phyloP scores from a whole-genome alignment of 2,329 filamentous ascomycete species.

The Amauroascus verrucosus region DNA sequence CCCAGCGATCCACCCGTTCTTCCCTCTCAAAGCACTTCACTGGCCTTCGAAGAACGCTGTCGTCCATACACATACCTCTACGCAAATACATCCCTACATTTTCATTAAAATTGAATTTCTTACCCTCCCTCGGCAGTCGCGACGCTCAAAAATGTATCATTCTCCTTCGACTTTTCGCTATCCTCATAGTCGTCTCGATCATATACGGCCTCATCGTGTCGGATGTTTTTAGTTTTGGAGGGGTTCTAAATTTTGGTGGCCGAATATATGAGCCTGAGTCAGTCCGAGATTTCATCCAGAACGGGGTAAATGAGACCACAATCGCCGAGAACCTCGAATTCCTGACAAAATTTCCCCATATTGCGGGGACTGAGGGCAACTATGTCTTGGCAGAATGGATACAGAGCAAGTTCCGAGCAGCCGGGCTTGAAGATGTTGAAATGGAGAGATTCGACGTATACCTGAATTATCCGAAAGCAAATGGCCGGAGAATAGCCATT shows the following conservation, averaged over 20 bases:
- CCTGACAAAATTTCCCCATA: conserved; percentile 73
- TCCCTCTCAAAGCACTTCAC: conserved; percentile 47
- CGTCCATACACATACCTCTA: conserved; percentile 44
- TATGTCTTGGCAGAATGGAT: conserved; percentile 78
- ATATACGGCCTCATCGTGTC: conserved; percentile 79
- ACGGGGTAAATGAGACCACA: conserved; percentile 56
- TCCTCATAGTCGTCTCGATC: conserved; percentile 64
- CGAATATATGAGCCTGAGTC: conserved; percentile 76
- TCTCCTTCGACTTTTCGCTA: conserved; percentile 60
- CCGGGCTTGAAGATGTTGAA: conserved; percentile 62
- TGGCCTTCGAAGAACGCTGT: conserved; percentile 48
- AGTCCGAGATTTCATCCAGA: conserved; percentile 64
- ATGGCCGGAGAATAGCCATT: conserved; percentile 71
- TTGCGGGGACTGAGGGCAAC: conserved; percentile 91
- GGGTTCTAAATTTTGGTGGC: conserved; percentile 51
- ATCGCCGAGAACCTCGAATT: conserved; percentile 66
- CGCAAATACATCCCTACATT: conserved; percentile 37
- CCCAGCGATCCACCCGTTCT: conserved; percentile 25
- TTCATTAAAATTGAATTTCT: conserved; percentile 28
- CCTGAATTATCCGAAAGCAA: conserved; percentile 74
- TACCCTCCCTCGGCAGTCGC: conserved; percentile 18
- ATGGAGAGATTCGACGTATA: conserved; percentile 80
- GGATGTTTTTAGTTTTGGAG: conserved; percentile 63
- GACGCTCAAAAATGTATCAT: conserved; percentile 50
- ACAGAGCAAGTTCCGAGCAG: conserved; percentile 61